A percentile compares a stretch with the other conserved stretches of the same genome.
Evolutionary conservation across 805 yeast species (phyloP).

Genomic region (Cyberlindnera sargentensis): DNA sequence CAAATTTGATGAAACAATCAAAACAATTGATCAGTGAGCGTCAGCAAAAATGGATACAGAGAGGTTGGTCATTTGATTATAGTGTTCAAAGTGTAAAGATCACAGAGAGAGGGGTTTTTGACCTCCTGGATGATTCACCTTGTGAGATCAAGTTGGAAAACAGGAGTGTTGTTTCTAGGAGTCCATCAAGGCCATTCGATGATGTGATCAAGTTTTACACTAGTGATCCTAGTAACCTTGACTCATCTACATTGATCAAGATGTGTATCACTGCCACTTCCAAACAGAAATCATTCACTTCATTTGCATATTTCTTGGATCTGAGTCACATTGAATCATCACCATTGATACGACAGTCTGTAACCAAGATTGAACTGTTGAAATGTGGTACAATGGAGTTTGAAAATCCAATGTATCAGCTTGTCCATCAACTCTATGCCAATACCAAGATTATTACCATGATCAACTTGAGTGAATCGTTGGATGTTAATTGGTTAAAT

Average conservation of each 20-base stretch:
- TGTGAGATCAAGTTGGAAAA: conserved; percentile 12
- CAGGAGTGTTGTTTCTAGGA: conserved; percentile 4
- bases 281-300: conserved; percentile 4
- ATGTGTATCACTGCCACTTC: conserved; percentile 6
- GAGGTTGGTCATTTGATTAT: conserved; percentile 11
- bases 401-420: conserved; percentile 15
- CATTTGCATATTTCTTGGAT: conserved; percentile 10
- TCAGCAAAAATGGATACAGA: conserved; percentile 2
- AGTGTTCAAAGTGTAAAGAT: conserved; percentile 8
- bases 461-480: conserved; percentile 22
- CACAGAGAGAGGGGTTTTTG: conserved; percentile 11
- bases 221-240: not conserved
- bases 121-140: not conserved
- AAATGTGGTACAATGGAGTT: conserved; percentile 13
- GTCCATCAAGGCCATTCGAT: not conserved
- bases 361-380: conserved; percentile 6
- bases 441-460: conserved; percentile 32
- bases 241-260: conserved; percentile 10
- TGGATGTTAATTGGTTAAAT: conserved; percentile 14
- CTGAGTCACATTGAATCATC: conserved; percentile 9
- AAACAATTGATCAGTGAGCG: not conserved
- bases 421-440: conserved; percentile 19
- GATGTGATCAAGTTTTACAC: not conserved
- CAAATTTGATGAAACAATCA: not conserved
- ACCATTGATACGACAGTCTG: conserved; percentile 7